A percentile compares a stretch with the other conserved stretches of the same genome.
phyloP scores from a whole-genome alignment of 2,329 filamentous ascomycete species.

The Aphanocladium album region DNA sequence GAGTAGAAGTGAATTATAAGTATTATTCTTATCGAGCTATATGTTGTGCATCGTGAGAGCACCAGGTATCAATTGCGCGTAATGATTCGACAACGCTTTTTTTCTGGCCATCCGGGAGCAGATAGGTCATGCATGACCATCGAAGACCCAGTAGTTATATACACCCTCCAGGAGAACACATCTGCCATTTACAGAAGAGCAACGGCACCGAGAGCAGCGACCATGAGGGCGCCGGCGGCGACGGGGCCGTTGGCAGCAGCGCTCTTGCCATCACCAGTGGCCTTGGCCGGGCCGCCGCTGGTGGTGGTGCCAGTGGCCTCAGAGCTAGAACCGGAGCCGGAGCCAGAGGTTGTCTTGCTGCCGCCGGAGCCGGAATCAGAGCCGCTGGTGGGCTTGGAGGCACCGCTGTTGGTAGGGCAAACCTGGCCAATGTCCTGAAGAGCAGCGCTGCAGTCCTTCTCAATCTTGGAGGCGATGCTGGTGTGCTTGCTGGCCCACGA shows the following conservation, averaged over 20 bases:
- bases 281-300: neutral
- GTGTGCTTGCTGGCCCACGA: constrained; percentile 28
- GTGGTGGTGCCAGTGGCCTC: constrained; percentile 33
- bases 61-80: constrained; percentile 3
- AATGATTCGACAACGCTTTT: neutral
- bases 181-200: neutral
- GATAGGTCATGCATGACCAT: neutral
- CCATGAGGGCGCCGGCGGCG: neutral
- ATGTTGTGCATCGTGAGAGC: neutral
- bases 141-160: neutral
- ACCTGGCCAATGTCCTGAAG: neutral
- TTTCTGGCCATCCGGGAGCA: neutral
- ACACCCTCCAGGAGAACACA: neutral
- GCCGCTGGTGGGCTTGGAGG: neutral
- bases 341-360: neutral
- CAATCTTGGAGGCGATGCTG: constrained; percentile 22
- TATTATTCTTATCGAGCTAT: neutral
- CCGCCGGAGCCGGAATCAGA: no score
- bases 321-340: constrained; percentile 25
- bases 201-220: neutral
- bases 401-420: neutral
- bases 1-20: neutral
- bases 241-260: neutral
- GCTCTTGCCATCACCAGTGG: neutral
- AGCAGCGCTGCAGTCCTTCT: constrained; percentile 23